These are phyloP conservation scores for Pythium volutum DNA, from an alignment of 352 stramenopile genomes.

Conservation along the genomic window DNA sequence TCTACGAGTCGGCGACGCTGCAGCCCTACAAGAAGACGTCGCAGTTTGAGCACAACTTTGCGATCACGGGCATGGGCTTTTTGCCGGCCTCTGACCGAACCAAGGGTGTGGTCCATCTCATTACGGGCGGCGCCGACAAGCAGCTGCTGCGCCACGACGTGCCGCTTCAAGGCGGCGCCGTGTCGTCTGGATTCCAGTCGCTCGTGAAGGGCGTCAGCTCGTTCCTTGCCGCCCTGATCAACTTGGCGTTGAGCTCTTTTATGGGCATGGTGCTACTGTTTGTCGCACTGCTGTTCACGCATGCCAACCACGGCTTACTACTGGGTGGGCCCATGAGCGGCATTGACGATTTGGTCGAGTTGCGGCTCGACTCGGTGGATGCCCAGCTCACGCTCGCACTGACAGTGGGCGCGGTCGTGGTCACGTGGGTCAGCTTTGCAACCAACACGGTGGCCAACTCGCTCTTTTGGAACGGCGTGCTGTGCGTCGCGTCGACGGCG, in stretches of 20 bases:
- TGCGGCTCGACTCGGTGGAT: conserved; percentile 59
- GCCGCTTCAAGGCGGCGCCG: conserved; percentile 45
- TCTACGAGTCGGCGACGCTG: conserved; percentile 49
- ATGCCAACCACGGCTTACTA: conserved; percentile 60
- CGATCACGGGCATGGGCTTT: conserved; percentile 83
- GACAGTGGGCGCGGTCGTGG: conserved; percentile 29
- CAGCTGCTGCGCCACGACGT: conserved; percentile 65
- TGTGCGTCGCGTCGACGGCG: conserved; percentile 49
- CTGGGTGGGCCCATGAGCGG: conserved; percentile 42
- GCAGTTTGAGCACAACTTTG: conserved; percentile 67
- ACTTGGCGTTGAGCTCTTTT: conserved; percentile 47
- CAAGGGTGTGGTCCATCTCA: conserved; percentile 40
- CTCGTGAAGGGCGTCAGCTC: conserved; percentile 31
- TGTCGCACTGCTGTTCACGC: conserved; percentile 72
- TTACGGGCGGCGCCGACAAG: conserved; percentile 79
- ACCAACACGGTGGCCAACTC: conserved; percentile 39
- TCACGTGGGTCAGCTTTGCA: conserved; percentile 38
- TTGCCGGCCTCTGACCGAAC: conserved; percentile 34
- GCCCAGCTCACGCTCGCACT: conserved; percentile 42
- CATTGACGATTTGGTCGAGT: conserved; percentile 50
- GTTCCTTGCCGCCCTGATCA: conserved; percentile 30
- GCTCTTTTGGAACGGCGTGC: conserved; percentile 75
- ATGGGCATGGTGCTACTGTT: conserved; percentile 59
- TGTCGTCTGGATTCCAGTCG: conserved; percentile 40
- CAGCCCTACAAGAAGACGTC: conserved; percentile 52